Percentiles rank a stretch among this genome's conserved stretches.
phyloP scores from a whole-genome alignment of 306 rosid genomes.

The Medicago ruthenica region DNA sequence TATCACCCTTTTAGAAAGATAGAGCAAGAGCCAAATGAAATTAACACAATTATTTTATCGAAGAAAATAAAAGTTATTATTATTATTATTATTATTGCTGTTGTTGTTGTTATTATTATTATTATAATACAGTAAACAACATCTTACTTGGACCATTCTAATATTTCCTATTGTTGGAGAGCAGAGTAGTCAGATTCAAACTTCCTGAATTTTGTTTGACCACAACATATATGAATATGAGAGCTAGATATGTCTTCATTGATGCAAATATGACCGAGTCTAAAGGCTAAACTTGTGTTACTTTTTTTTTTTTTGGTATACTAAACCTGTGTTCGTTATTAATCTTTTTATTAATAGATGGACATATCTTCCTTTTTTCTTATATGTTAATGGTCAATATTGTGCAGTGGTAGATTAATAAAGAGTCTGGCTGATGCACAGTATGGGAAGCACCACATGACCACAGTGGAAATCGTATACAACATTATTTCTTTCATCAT shows the following conservation, averaged over 20 bases:
- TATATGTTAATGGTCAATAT: constrained; percentile 27
- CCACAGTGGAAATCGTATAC: constrained; percentile 86
- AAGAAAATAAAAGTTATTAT: constrained; percentile 5
- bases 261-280: constrained; percentile 26
- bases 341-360: neutral
- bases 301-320: too few relatives aligned
- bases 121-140: neutral
- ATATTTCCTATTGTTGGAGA: neutral
- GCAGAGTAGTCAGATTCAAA: constrained; percentile 25
- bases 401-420: constrained; percentile 82
- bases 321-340: constrained; percentile 21
- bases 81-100: neutral
- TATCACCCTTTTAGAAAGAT: constrained; percentile 3
- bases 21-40: constrained; percentile 11
- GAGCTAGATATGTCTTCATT: constrained; percentile 30
- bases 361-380: neutral
- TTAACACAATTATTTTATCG: neutral
- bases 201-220: constrained; percentile 29
- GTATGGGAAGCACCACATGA: constrained; percentile 79
- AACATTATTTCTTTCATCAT: constrained; percentile 76
- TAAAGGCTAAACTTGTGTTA: neutral
- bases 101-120: too few relatives aligned
- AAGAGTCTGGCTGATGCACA: constrained; percentile 81
- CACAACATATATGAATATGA: constrained; percentile 6
- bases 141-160: neutral